Evolutionary conservation across 2,329 filamentous ascomycete genomes (phyloP).

Genomic region (Scytalidium lignicola): DNA sequence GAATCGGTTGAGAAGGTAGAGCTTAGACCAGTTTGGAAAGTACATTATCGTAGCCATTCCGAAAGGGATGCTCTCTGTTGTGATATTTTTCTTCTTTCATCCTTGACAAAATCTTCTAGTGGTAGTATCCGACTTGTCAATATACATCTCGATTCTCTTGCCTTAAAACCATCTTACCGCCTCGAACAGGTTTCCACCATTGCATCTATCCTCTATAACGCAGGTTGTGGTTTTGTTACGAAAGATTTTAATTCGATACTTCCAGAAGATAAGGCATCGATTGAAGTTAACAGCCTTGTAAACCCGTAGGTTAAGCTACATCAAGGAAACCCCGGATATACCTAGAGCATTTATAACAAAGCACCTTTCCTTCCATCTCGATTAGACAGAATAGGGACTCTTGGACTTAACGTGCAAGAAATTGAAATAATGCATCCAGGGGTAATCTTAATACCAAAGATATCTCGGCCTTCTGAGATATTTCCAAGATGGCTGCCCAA

Average conservation of each 20-base stretch:
- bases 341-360: constrained; percentile 33
- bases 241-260: constrained; percentile 37
- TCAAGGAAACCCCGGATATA: constrained; percentile 28
- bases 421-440: constrained; percentile 19
- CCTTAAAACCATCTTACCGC: constrained; percentile 23
- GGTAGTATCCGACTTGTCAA: constrained; percentile 30
- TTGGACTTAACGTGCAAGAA: constrained; percentile 20
- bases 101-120: neutral
- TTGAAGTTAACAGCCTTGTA: constrained; percentile 27
- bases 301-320: constrained; percentile 31
- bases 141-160: constrained; percentile 34
- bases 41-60: constrained; percentile 28
- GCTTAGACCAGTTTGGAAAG: constrained; percentile 28
- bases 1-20: neutral
- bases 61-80: constrained; percentile 31
- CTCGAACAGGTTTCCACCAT: constrained; percentile 26
- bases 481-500: neutral
- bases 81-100: constrained; percentile 23
- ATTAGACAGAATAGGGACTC: constrained; percentile 32
- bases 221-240: constrained; percentile 29
- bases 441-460: neutral
- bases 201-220: constrained; percentile 20
- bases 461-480: neutral
- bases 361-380: constrained; percentile 28
- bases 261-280: constrained; percentile 27